Base-by-base conservation (phyloP, 1,284 basidiomycete species). In the Amanita bisporigera region DNA sequence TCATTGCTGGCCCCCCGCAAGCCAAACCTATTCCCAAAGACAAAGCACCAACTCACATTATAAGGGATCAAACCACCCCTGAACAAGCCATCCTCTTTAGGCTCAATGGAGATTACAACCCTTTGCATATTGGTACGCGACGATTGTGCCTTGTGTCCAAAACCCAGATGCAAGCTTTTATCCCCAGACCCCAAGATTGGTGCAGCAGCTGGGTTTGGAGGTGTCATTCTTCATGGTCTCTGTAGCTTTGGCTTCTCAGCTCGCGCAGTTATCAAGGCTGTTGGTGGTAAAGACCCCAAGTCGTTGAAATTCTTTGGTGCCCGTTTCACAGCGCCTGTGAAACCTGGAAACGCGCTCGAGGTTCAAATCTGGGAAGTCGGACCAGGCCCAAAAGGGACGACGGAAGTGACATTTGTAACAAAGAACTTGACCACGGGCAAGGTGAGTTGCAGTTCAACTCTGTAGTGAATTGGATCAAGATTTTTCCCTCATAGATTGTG, bases 31-130 rank as follows among this genome's bases (percentile, higher is more conserved):
- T 89, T 65, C 91, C 91, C 9, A 89, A 88, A 74, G 85, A 88
- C 77, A 85, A 87, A 67, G 85, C 87, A 67, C 87, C 93, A 1
- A 89, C 93, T 75, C 89, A 87, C 83, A 83, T 89, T 47, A 83
- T 92, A 62, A 83, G 81, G 52, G 92, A 95, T 67, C 82, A 87
- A 76, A 94, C 92, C 1, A 84, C 87, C 2, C 83, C 86, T 4
- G 91, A 94, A 71, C 93, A 95, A 78, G 93, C 94, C 0, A 79
- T 91, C 60, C 69, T 91, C 61, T 95, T 93, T 82, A 88, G 93
- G 31, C 86, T 95, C 41, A 92, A 89, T 66, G 93, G 93, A 2
- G 93, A 95, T 79, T 95, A 94, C 79, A 95, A 95, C 78, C 90
- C 91, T 21, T 84, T 95, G 14, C 94, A 95, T 78, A 91, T 95